These are phyloP conservation scores for Phialophora tarda DNA, from an alignment of 2,329 filamentous ascomycete species.

Conservation along the genomic window DNA sequence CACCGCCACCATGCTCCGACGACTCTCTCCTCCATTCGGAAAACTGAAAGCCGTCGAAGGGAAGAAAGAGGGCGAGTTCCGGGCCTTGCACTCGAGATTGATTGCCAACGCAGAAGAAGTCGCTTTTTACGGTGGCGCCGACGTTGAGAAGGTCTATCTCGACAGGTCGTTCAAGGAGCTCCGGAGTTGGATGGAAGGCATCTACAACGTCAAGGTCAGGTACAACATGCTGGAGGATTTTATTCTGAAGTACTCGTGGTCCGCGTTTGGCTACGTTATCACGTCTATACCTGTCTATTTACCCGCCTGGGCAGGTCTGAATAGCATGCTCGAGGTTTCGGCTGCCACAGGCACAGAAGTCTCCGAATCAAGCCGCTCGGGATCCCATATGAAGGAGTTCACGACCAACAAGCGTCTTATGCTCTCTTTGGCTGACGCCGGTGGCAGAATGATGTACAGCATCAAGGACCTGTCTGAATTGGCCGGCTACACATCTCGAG, in stretches of 20 bases:
- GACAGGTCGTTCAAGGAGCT: constrained; percentile 91
- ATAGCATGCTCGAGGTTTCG: constrained; percentile 67
- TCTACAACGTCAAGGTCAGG: constrained; percentile 95
- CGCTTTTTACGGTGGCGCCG: constrained; percentile 93
- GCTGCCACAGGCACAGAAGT: constrained; percentile 37
- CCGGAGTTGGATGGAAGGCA: constrained; percentile 96
- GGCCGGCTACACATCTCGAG: constrained; percentile 91
- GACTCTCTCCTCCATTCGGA: constrained; percentile 91
- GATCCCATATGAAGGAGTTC: constrained; percentile 94
- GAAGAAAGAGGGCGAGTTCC: constrained; percentile 92
- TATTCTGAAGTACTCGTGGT: constrained; percentile 98
- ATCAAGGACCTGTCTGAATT: constrained; percentile 97
- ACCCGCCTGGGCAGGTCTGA: constrained; percentile 88
- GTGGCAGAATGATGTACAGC: constrained; percentile 98
- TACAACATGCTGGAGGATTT: constrained; percentile 99
- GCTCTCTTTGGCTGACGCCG: constrained; percentile 94
- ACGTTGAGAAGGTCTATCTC: constrained; percentile 91
- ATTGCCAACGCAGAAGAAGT: constrained; percentile 98
- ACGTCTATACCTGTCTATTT: constrained; percentile 93
- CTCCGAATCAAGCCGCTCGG: constrained; percentile 65
- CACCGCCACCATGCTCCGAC: constrained; percentile 86
- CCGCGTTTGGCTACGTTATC: constrained; percentile 92
- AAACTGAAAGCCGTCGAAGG: constrained; percentile 97
- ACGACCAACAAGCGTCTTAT: constrained; percentile 99
- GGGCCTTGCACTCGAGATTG: constrained; percentile 84